These are phyloP conservation scores for Fusarium domesticum DNA, from an alignment of 2,329 filamentous ascomycete species.

Conservation along the genomic window DNA sequence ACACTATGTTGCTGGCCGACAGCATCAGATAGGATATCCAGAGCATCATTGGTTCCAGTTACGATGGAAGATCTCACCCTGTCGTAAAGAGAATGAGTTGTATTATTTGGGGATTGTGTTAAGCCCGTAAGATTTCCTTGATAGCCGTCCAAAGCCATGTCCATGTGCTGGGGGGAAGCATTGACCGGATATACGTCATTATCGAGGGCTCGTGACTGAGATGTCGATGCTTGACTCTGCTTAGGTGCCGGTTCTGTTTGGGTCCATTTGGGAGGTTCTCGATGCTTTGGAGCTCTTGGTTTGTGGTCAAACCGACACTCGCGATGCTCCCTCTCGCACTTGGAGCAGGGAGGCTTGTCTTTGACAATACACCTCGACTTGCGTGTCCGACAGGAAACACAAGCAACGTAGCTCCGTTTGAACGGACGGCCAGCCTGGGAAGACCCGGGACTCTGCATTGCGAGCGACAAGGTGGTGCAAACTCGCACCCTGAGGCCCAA, in stretches of 20 bases:
- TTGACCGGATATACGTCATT: background rate
- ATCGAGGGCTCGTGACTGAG: background rate
- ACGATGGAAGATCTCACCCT: constrained; percentile 14
- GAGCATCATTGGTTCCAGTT: constrained; percentile 14
- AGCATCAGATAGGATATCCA: constrained; percentile 15
- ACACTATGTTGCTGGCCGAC: constrained; percentile 10
- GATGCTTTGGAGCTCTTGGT: constrained; percentile 10
- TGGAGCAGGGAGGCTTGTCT: constrained; percentile 17
- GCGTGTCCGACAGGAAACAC: constrained; percentile 15
- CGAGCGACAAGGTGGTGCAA: background rate
- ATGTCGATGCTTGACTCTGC: background rate
- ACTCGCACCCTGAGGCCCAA: no score
- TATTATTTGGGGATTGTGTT: constrained; percentile 1
- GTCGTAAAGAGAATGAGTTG: constrained; percentile 5
- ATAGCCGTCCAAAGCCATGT: background rate
- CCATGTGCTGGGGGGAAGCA: background rate
- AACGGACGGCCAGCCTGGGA: constrained; percentile 7
- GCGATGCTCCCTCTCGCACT: constrained; percentile 15
- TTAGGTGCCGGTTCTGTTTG: background rate
- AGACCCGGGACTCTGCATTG: constrained; percentile 9
- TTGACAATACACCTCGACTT: constrained; percentile 17
- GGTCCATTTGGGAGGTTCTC: constrained; percentile 13
- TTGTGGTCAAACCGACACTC: constrained; percentile 15
- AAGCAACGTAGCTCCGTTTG: constrained; percentile 20
- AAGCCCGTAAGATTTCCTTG: background rate